A percentile compares a stretch with the other conserved stretches of the same genome.
Conservation (phyloP, 2,329 filamentous ascomycete species). For the Endoconidiophora laricicola region DNA sequence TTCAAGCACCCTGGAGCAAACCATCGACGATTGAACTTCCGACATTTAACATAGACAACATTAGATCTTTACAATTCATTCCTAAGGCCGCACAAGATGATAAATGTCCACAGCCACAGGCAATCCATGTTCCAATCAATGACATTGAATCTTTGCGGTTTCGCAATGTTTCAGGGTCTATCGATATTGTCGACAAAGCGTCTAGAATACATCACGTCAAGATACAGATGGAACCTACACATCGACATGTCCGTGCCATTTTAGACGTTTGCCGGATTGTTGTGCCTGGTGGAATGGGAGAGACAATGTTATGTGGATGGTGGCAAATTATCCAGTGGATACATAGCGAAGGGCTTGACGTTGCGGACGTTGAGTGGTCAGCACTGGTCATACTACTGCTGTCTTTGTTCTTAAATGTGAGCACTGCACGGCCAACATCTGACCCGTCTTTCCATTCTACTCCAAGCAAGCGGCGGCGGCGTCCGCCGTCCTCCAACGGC, state of each 20-base stretch:
- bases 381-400: slow-evolving; percentile 48
- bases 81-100: slow-evolving; percentile 37
- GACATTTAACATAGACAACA: slow-evolving; percentile 40
- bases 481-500: too few species aligned
- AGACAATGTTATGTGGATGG: slow-evolving; percentile 51
- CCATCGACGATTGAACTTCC: slow-evolving; percentile 52
- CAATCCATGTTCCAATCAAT: slow-evolving; percentile 29
- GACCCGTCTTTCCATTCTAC: background rate
- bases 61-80: slow-evolving; percentile 40
- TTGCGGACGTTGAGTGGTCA: slow-evolving; percentile 50
- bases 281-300: slow-evolving; percentile 40
- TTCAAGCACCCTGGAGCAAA: slow-evolving; percentile 61
- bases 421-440: slow-evolving; percentile 20
- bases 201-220: slow-evolving; percentile 41
- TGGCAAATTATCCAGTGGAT: slow-evolving; percentile 61
- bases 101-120: slow-evolving; percentile 27
- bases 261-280: slow-evolving; percentile 48
- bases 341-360: slow-evolving; percentile 27
- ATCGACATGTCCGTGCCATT: slow-evolving; percentile 42
- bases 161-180: slow-evolving; percentile 38
- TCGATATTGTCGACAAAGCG: slow-evolving; percentile 50
- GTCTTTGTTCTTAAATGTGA: slow-evolving; percentile 42
- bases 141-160: slow-evolving; percentile 41
- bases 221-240: slow-evolving; percentile 49
- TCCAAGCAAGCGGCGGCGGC: too few species aligned